These are phyloP conservation scores for Apiospora koreana DNA, from an alignment of 2,329 filamentous ascomycete genomes.

Conservation along the genomic window DNA sequence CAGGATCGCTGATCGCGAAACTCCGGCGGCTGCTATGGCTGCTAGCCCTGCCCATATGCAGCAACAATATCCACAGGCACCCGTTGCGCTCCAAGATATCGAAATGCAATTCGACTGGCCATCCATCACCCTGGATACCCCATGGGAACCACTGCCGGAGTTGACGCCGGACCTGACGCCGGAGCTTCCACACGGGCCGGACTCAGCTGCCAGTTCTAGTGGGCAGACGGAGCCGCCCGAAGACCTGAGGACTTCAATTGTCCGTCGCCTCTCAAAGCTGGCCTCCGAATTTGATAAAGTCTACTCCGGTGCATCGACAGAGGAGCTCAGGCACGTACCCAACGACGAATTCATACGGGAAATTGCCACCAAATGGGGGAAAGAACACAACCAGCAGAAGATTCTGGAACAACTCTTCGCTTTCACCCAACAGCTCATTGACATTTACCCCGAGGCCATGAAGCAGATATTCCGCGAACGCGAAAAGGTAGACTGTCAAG, in stretches of 20 bases:
- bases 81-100: constrained; percentile 13
- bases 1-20: neutral
- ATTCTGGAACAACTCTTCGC: constrained; percentile 37
- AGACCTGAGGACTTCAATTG: constrained; percentile 22
- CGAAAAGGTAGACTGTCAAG: constrained; percentile 25
- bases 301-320: constrained; percentile 21
- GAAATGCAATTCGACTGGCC: constrained; percentile 26
- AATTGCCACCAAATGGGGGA: constrained; percentile 24
- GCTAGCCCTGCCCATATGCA: neutral
- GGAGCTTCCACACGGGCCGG: neutral
- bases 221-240: constrained; percentile 12
- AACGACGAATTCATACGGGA: constrained; percentile 23
- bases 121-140: constrained; percentile 15
- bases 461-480: constrained; percentile 20
- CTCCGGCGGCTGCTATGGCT: neutral
- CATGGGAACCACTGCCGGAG: constrained; percentile 14
- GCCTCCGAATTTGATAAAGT: constrained; percentile 27
- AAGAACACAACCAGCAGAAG: constrained; percentile 26
- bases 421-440: constrained; percentile 35
- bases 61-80: constrained; percentile 13
- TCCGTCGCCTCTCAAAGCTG: constrained; percentile 16
- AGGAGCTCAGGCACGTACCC: constrained; percentile 27
- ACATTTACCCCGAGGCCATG: constrained; percentile 36
- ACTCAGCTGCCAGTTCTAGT: neutral
- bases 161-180: constrained; percentile 8